Evolutionary conservation across 2,329 filamentous ascomycete species (phyloP).

Genomic region (Cercospora sesami): DNA sequence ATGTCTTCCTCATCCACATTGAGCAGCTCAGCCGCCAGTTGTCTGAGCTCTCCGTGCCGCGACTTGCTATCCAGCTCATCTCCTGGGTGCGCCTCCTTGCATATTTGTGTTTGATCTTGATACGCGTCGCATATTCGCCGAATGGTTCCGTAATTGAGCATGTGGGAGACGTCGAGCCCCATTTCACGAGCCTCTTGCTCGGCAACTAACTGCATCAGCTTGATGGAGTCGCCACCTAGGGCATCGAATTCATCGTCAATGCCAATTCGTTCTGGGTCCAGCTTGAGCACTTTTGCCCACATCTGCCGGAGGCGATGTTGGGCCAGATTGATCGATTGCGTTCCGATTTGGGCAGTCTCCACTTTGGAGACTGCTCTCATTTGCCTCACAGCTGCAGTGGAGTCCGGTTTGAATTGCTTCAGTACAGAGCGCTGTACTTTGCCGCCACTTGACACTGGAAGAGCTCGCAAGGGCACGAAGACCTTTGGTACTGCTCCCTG

Average conservation of each 20-base stretch:
- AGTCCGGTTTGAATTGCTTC: not conserved
- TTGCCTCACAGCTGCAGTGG: not conserved
- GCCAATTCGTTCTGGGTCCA: not conserved
- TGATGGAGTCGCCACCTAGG: not conserved
- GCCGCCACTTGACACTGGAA: not conserved
- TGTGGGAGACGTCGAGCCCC: not conserved
- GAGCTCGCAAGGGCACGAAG: not conserved
- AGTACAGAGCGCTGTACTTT: not conserved
- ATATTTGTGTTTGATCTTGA: not conserved
- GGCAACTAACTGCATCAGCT: not conserved
- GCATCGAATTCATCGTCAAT: not conserved
- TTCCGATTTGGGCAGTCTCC: not conserved
- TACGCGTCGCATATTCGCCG: not conserved
- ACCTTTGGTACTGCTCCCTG: not conserved
- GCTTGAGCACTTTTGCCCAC: not conserved
- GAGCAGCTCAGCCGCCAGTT: not conserved
- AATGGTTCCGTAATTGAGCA: not conserved
- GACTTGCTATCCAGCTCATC: not conserved
- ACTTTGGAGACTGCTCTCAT: not conserved
- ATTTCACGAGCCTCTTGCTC: not conserved
- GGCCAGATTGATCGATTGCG: not conserved
- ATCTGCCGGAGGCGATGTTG: not conserved
- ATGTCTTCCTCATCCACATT: not conserved
- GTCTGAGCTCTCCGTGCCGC: not conserved
- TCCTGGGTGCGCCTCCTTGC: not conserved